Evolutionary conservation across 2,329 filamentous ascomycete genomes (phyloP), one percentile per base, ranked within the genome.

Genomic region (Amylocarpus encephaloides): DNA sequence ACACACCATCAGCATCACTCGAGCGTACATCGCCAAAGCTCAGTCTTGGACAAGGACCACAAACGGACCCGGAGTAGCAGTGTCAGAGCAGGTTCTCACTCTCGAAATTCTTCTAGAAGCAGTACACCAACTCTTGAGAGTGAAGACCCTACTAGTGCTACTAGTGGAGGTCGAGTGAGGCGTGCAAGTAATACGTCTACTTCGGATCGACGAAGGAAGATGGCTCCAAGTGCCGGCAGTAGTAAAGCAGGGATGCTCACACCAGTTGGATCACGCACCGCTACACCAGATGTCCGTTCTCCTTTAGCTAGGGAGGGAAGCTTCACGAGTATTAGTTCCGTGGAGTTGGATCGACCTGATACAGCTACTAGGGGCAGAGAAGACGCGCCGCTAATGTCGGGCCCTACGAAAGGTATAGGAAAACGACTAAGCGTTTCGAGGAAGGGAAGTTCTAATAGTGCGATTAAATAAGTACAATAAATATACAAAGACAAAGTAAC

Each of bases 21-120:
- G 34, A 4, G 26, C 13, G 29, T 48, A 16, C 59, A 62, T 50
- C 60, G 60, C 22, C 59, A 64, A 42, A 49, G 48, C 7, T 43
- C 50, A 9, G 44, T 54, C 11, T 12, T 46, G 10, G 62, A 65
- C 7, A 63, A 60, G 42, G 62, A 66, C n/a, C 40, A 43, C 19
- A 64, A 60, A 47, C 56, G 64, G 9, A 56, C 54, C 29, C 50
- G 62, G 35, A 63, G 63, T 48, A 56, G 56, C 29, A 66, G 62
- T 52, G 38, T 63, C 12, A 57, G 63, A 11, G 62, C 61, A 35
- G 59, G 59, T 6, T 64, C 62, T 12, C 62, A 64, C 51, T 67
- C 65, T 22, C 54, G 62, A 44, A 64, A 59, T 39, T 66, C 64
- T 16, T 69, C 67, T n/a, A 57, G 65, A 29, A 68, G 66, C 46